Percentiles rank a stretch among this genome's conserved stretches.
These are phyloP conservation scores for Stentor roeselii DNA, from an alignment of 73 alveolate species.

Conservation along the genomic window DNA sequence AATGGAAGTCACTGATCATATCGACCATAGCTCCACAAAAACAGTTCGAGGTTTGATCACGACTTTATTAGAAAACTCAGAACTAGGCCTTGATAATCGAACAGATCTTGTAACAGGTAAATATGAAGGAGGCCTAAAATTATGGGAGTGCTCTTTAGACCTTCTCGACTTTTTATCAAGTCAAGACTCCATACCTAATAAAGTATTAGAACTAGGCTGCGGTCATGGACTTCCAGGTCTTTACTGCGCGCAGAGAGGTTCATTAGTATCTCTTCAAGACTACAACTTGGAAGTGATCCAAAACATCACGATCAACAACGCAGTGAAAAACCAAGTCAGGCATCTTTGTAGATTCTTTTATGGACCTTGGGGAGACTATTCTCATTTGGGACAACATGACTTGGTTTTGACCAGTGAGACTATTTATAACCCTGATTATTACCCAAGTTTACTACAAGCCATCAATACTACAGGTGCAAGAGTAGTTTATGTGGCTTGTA, in stretches of 20 bases:
- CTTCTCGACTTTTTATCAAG: slow-evolving; percentile 39
- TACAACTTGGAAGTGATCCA: slow-evolving; percentile 71
- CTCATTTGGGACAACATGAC: slow-evolving; percentile 47
- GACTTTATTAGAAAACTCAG: not conserved
- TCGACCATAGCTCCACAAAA: not conserved
- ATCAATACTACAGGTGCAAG: not conserved
- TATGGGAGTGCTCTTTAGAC: slow-evolving; percentile 84
- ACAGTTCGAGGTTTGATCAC: not conserved
- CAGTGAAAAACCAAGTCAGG: slow-evolving; percentile 25
- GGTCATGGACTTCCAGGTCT: slow-evolving; percentile 87
- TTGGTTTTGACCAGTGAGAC: slow-evolving; percentile 77
- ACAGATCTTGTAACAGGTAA: slow-evolving; percentile 71
- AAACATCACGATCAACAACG: slow-evolving; percentile 46
- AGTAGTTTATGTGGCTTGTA: not conserved
- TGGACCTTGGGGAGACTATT: slow-evolving; percentile 72
- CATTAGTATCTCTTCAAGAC: slow-evolving; percentile 57
- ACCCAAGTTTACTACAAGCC: slow-evolving; percentile 29
- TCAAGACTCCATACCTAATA: slow-evolving; percentile 35
- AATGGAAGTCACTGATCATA: not conserved
- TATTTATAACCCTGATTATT: slow-evolving; percentile 60
- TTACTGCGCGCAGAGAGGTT: slow-evolving; percentile 42
- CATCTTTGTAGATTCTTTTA: slow-evolving; percentile 32
- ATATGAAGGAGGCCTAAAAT: slow-evolving; percentile 86
- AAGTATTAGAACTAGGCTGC: slow-evolving; percentile 74
- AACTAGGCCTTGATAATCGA: slow-evolving; percentile 30